These are phyloP conservation scores for Hypoxylon sp. DNA, from an alignment of 2,329 filamentous ascomycete species.

Conservation along the genomic window DNA sequence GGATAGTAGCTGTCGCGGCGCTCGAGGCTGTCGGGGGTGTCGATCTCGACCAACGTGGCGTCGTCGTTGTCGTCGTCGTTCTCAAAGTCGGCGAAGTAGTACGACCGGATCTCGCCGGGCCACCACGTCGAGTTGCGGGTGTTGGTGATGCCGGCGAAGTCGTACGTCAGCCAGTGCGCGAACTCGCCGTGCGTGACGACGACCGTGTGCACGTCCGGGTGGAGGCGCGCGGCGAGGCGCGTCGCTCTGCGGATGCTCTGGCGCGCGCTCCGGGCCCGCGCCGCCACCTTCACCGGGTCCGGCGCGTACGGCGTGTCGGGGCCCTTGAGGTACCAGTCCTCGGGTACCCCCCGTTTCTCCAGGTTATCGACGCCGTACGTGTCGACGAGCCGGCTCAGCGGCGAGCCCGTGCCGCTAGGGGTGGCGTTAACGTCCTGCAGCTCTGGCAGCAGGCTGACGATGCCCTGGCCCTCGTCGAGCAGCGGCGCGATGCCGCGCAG, in stretches of 20 bases:
- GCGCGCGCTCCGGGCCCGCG: slow-evolving; percentile 69
- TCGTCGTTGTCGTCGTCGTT: slow-evolving; percentile 59
- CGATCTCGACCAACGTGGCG: slow-evolving; percentile 52
- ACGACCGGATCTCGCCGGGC: slow-evolving; percentile 67
- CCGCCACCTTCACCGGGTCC: slow-evolving; percentile 63
- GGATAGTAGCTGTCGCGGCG: slow-evolving; percentile 53
- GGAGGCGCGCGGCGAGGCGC: slow-evolving; percentile 44
- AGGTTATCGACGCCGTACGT: slow-evolving; percentile 68
- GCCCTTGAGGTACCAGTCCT: slow-evolving; percentile 77
- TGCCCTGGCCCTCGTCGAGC: slow-evolving; percentile 56
- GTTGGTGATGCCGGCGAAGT: slow-evolving; percentile 72
- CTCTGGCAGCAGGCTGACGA: slow-evolving; percentile 74
- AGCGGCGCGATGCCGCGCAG: slow-evolving; percentile 72
- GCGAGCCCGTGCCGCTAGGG: slow-evolving; percentile 79
- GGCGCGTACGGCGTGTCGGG: slow-evolving; percentile 57
- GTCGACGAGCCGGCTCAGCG: slow-evolving; percentile 61
- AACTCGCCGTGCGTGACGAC: slow-evolving; percentile 85
- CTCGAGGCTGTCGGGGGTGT: slow-evolving; percentile 3
- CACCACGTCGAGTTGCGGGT: slow-evolving; percentile 69
- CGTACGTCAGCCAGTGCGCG: slow-evolving; percentile 84
- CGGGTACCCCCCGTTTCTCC: slow-evolving; percentile 69
- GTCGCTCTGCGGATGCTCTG: slow-evolving; percentile 63
- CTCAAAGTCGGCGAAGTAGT: slow-evolving; percentile 64
- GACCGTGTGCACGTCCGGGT: slow-evolving; percentile 71
- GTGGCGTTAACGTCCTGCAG: slow-evolving; percentile 80